Percentiles rank a stretch among this genome's conserved stretches.
Evolutionary conservation across 129 eudicot species (phyloP).

Genomic region (Heracleum sosnowskyi): DNA sequence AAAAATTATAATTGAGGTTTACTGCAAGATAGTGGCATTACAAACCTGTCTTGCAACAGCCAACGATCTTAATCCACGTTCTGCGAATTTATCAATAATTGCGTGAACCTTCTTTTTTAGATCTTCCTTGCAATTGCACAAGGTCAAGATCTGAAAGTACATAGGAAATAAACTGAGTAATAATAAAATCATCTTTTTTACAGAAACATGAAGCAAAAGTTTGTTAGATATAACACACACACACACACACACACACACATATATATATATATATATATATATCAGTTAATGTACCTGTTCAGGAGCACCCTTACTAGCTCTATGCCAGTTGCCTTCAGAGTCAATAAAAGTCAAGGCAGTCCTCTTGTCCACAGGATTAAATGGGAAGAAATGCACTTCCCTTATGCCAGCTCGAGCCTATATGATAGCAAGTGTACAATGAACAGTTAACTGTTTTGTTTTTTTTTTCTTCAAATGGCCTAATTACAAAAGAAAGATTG

Average conservation of each 20-base stretch:
- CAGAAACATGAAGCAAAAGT: background rate
- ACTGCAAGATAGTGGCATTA: background rate
- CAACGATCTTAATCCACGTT: slow-evolving; percentile 81
- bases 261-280: background rate
- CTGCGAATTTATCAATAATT: slow-evolving; percentile 76
- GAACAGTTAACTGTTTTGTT: background rate
- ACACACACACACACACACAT: too few relatives aligned
- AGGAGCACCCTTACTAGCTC: slow-evolving; percentile 92
- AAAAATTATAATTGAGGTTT: background rate
- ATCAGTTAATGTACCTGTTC: slow-evolving; percentile 48
- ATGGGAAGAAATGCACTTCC: slow-evolving; percentile 82
- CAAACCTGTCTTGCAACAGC: slow-evolving; percentile 81
- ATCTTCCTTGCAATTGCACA: slow-evolving; percentile 78
- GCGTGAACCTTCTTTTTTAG: slow-evolving; percentile 70
- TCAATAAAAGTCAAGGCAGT: slow-evolving; percentile 87
- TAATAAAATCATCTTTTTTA: background rate
- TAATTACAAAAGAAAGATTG: background rate
- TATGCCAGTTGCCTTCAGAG: slow-evolving; percentile 65
- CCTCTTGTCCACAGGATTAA: slow-evolving; percentile 90
- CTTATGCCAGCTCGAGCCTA: slow-evolving; percentile 80
- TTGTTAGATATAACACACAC: background rate
- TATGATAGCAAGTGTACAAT: background rate
- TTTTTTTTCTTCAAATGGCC: background rate
- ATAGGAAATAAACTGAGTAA: background rate
- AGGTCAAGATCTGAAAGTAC: slow-evolving; percentile 51